phyloP scores from a whole-genome alignment of 139 green algal genomes.

The Zygnema cylindricum region DNA sequence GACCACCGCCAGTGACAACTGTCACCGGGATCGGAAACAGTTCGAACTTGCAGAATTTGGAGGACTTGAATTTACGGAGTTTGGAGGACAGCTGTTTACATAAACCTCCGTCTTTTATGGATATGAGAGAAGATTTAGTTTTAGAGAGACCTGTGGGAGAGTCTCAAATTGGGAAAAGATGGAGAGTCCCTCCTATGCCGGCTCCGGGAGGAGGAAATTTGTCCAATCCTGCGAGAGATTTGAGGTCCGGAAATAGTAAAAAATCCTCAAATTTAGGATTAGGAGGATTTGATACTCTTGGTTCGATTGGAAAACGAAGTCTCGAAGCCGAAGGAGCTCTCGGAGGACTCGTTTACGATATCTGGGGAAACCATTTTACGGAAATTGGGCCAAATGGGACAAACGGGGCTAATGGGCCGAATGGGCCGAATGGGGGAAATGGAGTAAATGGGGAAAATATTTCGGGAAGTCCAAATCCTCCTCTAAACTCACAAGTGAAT shows the following conservation, averaged over 20 bases:
- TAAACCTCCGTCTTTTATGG: slow-evolving; percentile 3
- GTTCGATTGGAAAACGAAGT: background rate
- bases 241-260: background rate
- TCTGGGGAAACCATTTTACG: slow-evolving; percentile 5
- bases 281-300: background rate
- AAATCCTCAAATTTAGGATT: background rate
- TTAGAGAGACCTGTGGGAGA: background rate
- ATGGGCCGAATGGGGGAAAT: too few species aligned
- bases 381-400: background rate
- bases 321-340: slow-evolving; percentile 3
- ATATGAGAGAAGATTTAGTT: slow-evolving; percentile 1
- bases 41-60: too few species aligned
- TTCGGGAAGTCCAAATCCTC: background rate
- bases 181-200: background rate
- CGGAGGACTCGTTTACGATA: slow-evolving; percentile 2
- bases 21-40: too few species aligned
- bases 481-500: background rate
- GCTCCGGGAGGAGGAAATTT: background rate
- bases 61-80: too few species aligned
- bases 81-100: background rate
- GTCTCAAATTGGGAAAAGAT: background rate
- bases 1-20: too few species aligned
- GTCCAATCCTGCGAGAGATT: background rate
- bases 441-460: too few species aligned
- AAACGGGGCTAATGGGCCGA: too few species aligned